Base-by-base conservation (phyloP, 257 asterid species). In the Gardenia jasminoides region DNA sequence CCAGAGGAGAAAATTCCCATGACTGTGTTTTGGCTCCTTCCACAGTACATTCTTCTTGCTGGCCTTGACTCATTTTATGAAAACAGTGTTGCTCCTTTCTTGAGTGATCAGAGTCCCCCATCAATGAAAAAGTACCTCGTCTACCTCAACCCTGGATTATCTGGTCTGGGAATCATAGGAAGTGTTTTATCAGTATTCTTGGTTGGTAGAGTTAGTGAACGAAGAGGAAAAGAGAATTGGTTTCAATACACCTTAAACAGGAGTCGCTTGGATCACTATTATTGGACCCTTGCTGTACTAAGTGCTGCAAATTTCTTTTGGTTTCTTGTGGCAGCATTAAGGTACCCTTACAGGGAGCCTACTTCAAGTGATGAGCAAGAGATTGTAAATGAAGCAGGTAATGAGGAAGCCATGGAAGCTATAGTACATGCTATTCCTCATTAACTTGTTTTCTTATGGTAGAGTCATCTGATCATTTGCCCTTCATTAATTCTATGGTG, bases 261-360 rank as follows among this genome's bases (percentile, higher is more conserved):
- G 83, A 91, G 96, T 58, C 91, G 93, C 1, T 66, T 90, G 85
- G 97, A 92, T 78, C 78, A 74, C 50, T 90, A 89, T 54, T 90
- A 84, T 41, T 88, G 91, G 94, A 80, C 85, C 24, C 54, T 89
- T 80, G 92, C 93, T 0, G 87, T 1, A 6, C 43, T 88, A n/a
- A 82, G 92, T 71, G 75, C 86, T 3, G 89, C 67, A 47, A 89
- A 88, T 78, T 70, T 91, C 2, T 10, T 83, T 1, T 71, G 78
- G 79, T 82, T 62, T 67, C 22, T 73, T 7, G 9, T 72, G 54
- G 82, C 79, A 24, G 28, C 13, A 10, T 17, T 41, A 36, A 36
- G 41, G 31, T 78, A 41, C 52, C 64, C 81, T 52, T 39, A 31
- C 43, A 54, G 67, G 39, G 56, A 52, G 10, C 11, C 75, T 26